phyloP scores from a whole-genome alignment of 1,284 basidiomycete species.

The Ustilago curta region DNA sequence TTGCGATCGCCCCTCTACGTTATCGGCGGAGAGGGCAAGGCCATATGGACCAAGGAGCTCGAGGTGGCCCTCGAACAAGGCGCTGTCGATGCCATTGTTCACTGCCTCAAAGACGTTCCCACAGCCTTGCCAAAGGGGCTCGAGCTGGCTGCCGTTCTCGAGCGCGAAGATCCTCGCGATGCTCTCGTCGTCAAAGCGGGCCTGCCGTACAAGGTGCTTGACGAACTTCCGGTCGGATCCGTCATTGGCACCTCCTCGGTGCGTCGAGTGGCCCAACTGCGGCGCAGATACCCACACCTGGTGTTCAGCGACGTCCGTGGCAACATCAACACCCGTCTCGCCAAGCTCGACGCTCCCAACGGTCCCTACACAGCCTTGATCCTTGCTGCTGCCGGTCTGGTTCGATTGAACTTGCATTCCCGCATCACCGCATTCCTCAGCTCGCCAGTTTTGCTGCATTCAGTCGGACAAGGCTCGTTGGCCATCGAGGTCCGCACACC shows the following conservation, averaged over 20 bases:
- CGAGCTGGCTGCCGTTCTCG: slow-evolving; percentile 84
- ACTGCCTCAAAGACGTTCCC: slow-evolving; percentile 93
- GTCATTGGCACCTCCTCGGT: slow-evolving; percentile 96
- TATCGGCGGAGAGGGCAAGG: slow-evolving; percentile 74
- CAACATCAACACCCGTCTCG: slow-evolving; percentile 78
- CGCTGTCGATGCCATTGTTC: slow-evolving; percentile 90
- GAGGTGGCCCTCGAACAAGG: slow-evolving; percentile 82
- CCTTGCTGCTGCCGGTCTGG: slow-evolving; percentile 91
- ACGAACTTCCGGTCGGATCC: slow-evolving; percentile 87
- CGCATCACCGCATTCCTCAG: slow-evolving; percentile 82
- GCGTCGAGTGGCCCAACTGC: slow-evolving; percentile 89
- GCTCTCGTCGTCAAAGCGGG: slow-evolving; percentile 87
- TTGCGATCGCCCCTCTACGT: slow-evolving; percentile 76
- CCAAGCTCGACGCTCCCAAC: slow-evolving; percentile 87
- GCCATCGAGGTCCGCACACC: slow-evolving; percentile 83
- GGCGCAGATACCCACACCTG: slow-evolving; percentile 81
- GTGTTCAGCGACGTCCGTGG: slow-evolving; percentile 83
- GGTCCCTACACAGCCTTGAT: slow-evolving; percentile 90
- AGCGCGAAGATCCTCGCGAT: slow-evolving; percentile 90
- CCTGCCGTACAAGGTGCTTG: slow-evolving; percentile 77
- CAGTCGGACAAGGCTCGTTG: slow-evolving; percentile 94
- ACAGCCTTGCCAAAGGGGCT: slow-evolving; percentile 86
- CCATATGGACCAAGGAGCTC: slow-evolving; percentile 94
- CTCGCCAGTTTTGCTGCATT: slow-evolving; percentile 82
- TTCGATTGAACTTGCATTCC: slow-evolving; percentile 79